These are phyloP conservation scores for Phytopythium cucurbitacearum DNA, from an alignment of 352 stramenopile species.

Conservation along the genomic window DNA sequence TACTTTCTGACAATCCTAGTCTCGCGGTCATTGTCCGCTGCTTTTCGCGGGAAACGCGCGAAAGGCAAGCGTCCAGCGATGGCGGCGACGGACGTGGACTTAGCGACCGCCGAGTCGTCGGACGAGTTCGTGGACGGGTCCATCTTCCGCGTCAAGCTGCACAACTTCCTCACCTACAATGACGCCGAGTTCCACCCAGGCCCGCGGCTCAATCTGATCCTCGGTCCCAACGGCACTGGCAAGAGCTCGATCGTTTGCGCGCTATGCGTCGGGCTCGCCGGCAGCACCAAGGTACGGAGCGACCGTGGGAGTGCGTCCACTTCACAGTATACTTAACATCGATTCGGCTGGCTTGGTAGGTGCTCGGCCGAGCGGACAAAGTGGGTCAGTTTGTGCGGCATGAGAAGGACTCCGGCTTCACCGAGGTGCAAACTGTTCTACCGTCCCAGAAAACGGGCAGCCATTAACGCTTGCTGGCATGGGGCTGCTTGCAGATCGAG, in stretches of 20 bases:
- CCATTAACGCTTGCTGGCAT: not conserved
- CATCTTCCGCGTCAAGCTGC: constrained; percentile 88
- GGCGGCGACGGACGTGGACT: constrained; percentile 17
- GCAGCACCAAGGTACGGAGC: constrained; percentile 81
- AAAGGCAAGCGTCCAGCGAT: constrained; percentile 3
- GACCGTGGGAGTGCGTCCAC: not conserved
- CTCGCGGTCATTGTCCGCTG: not conserved
- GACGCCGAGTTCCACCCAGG: constrained; percentile 89
- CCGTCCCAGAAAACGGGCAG: not conserved
- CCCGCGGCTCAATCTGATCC: constrained; percentile 96
- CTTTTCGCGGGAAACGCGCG: constrained; percentile 47
- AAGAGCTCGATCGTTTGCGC: constrained; percentile 96
- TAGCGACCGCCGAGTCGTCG: constrained; percentile 23
- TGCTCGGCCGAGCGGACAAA: constrained; percentile 94
- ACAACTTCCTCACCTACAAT: constrained; percentile 94
- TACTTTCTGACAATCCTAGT: not conserved
- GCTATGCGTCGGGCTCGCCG: constrained; percentile 95
- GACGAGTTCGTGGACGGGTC: constrained; percentile 82
- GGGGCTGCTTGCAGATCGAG: constrained; percentile 79
- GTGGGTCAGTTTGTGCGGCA: constrained; percentile 89
- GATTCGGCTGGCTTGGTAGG: constrained; percentile 14
- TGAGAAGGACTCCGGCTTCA: constrained; percentile 82
- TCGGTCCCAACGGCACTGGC: constrained; percentile 96
- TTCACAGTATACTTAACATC: constrained; percentile 3
- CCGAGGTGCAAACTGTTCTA: constrained; percentile 31